Evolutionary conservation across 2,329 filamentous ascomycete genomes (phyloP).

Genomic region (Coleophoma cylindrospora): DNA sequence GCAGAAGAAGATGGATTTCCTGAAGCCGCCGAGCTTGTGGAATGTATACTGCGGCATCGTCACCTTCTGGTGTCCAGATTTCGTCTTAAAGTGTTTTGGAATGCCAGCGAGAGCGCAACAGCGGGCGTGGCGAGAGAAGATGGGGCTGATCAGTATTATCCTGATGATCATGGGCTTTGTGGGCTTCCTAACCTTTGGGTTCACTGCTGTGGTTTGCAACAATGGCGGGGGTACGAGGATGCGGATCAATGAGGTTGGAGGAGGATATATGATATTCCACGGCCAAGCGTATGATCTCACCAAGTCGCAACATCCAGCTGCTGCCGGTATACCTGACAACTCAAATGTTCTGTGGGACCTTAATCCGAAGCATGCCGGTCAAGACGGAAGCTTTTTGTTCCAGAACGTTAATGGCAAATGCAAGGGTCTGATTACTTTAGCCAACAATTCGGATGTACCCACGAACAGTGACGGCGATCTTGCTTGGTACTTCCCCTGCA

Average conservation of each 20-base stretch:
- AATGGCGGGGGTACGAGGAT: slow-evolving; percentile 61
- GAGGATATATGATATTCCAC: slow-evolving; percentile 93
- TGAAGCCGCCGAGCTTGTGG: slow-evolving; percentile 83
- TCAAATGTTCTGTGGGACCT: slow-evolving; percentile 85
- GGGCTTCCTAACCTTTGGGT: slow-evolving; percentile 94
- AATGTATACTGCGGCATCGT: slow-evolving; percentile 91
- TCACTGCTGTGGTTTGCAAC: slow-evolving; percentile 83
- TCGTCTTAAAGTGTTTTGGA: slow-evolving; percentile 78
- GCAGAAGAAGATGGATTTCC: slow-evolving; percentile 55
- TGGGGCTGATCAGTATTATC: slow-evolving; percentile 94
- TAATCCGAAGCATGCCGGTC: slow-evolving; percentile 74
- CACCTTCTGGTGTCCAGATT: slow-evolving; percentile 91
- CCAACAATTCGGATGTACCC: slow-evolving; percentile 70
- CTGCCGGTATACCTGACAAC: slow-evolving; percentile 66
- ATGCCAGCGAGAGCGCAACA: slow-evolving; percentile 82
- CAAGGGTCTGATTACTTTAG: slow-evolving; percentile 79
- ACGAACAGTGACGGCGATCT: slow-evolving; percentile 68
- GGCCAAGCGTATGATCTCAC: slow-evolving; percentile 84
- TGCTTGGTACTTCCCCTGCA: slow-evolving; percentile 97
- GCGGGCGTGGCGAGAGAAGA: slow-evolving; percentile 95
- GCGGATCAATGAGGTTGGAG: slow-evolving; percentile 74
- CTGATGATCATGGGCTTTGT: slow-evolving; percentile 81
- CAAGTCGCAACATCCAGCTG: slow-evolving; percentile 71
- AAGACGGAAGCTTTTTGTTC: slow-evolving; percentile 94
- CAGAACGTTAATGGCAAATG: slow-evolving; percentile 98